Evolutionary conservation across 1,139 yeast genomes (phyloP).

Genomic region (Sugiyamaella sp.): DNA sequence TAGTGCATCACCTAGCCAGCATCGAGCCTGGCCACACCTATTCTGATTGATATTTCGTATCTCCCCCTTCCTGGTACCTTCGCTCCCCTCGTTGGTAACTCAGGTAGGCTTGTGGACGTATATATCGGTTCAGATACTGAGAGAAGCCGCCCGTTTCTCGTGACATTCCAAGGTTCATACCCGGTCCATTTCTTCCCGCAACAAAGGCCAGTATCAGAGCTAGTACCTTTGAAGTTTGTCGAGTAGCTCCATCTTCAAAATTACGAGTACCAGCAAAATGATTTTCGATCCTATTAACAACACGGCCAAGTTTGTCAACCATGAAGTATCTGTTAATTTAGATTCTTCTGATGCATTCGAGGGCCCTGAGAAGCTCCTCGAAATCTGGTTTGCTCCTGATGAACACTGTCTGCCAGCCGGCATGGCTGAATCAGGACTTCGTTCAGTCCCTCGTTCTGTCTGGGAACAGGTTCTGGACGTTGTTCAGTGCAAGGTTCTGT

Average conservation of each 20-base stretch:
- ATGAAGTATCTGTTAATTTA: conserved; percentile 72
- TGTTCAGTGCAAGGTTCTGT: conserved; percentile 86
- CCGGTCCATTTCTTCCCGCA: too few species aligned
- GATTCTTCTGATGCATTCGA: conserved; percentile 93
- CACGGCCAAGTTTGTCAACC: conserved; percentile 57
- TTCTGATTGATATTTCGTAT: conserved; percentile 5
- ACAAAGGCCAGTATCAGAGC: too few species aligned
- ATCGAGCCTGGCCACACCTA: conserved; percentile 4
- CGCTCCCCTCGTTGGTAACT: conserved; percentile 18
- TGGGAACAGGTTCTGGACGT: conserved; percentile 78
- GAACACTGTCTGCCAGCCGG: conserved; percentile 42
- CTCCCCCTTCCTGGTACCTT: conserved; percentile 8
- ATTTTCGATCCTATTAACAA: conserved; percentile 31
- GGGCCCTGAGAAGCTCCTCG: conserved; percentile 94
- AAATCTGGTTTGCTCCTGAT: conserved; percentile 79
- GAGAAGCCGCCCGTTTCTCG: neutral
- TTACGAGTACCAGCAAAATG: too few species aligned
- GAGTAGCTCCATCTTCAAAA: conserved; percentile 1
- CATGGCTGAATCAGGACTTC: conserved; percentile 47
- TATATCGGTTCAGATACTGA: neutral
- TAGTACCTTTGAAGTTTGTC: neutral
- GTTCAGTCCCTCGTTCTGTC: conserved; percentile 63
- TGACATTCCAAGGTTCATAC: neutral
- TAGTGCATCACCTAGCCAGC: conserved; percentile 4
- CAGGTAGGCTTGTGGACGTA: conserved; percentile 9